A percentile compares a stretch with the other conserved stretches of the same genome.
phyloP scores from a whole-genome alignment of 352 stramenopile species.

The Elongisporangium senticosum region DNA sequence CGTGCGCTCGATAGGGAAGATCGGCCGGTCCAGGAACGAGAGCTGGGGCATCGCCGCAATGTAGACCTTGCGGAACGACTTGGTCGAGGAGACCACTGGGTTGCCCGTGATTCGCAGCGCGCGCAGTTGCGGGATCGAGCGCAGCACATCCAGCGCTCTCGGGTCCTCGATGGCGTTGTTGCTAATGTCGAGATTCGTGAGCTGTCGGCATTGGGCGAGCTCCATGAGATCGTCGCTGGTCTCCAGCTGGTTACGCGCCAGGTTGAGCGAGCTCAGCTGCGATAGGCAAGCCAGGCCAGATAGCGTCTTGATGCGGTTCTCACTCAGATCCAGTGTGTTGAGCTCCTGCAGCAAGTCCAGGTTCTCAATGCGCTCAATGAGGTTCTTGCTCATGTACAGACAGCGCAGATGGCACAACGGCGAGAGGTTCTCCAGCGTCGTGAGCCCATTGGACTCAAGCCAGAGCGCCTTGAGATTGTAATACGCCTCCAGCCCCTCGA shows the following conservation, averaged over 20 bases:
- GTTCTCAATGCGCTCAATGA: slow-evolving; percentile 82
- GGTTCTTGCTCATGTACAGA: slow-evolving; percentile 93
- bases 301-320: slow-evolving; percentile 88
- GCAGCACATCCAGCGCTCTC: slow-evolving; percentile 73
- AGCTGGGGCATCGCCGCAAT: slow-evolving; percentile 82
- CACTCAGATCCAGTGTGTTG: slow-evolving; percentile 90
- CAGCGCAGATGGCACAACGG: slow-evolving; percentile 80
- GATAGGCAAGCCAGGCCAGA: slow-evolving; percentile 71
- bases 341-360: slow-evolving; percentile 59
- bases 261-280: slow-evolving; percentile 84
- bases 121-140: slow-evolving; percentile 72
- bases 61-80: slow-evolving; percentile 92
- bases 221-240: slow-evolving; percentile 65
- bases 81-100: slow-evolving; percentile 85
- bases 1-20: slow-evolving; percentile 90
- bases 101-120: slow-evolving; percentile 86
- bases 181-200: slow-evolving; percentile 91
- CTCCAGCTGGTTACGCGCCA: slow-evolving; percentile 87
- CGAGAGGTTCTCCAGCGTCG: slow-evolving; percentile 75
- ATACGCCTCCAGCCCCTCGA: slow-evolving; percentile 94
- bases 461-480: slow-evolving; percentile 92
- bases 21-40: slow-evolving; percentile 91
- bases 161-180: slow-evolving; percentile 88
- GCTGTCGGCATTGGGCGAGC: slow-evolving; percentile 53
- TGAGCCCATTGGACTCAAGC: slow-evolving; percentile 93